A percentile compares a stretch with the other conserved stretches of the same genome.
Evolutionary conservation across 345 rosid genomes (phyloP).

Genomic region (Erysimum cheiranthoides): DNA sequence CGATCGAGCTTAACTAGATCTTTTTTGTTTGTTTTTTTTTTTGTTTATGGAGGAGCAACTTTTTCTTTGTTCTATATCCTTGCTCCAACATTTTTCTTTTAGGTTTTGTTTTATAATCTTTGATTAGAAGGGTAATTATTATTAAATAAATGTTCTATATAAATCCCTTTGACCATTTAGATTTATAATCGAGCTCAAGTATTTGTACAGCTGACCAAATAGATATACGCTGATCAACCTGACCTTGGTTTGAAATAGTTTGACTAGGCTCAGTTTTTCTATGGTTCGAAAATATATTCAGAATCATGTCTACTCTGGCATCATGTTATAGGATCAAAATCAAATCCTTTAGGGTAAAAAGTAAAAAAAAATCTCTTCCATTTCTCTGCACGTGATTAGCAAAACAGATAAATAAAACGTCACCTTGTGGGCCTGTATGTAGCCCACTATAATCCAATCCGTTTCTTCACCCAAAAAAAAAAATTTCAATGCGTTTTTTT

Average conservation of each 20-base stretch:
- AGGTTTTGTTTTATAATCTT: constrained; percentile 20
- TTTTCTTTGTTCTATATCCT: constrained; percentile 31
- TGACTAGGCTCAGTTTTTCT: background rate
- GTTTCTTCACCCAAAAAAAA: no score
- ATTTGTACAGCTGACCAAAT: background rate
- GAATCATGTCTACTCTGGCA: background rate
- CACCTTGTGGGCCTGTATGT: background rate
- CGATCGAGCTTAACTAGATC: constrained; percentile 27
- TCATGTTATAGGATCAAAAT: background rate
- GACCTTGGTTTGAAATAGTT: background rate
- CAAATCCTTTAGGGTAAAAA: no score
- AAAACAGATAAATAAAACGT: background rate
- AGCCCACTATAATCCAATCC: background rate
- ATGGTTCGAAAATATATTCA: background rate
- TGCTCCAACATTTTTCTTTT: constrained; percentile 30
- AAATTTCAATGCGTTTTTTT: background rate
- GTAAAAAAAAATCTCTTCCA: background rate
- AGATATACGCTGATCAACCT: background rate
- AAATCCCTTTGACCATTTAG: constrained; percentile 7
- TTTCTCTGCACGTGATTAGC: background rate
- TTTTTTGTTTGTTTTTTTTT: background rate
- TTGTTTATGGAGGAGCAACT: constrained; percentile 25
- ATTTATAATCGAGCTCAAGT: background rate
- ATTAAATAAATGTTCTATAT: constrained; percentile 21
- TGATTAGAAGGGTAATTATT: background rate